Evolutionary conservation across 352 stramenopile species (phyloP).

Genomic region (Globisporangium ultimum): DNA sequence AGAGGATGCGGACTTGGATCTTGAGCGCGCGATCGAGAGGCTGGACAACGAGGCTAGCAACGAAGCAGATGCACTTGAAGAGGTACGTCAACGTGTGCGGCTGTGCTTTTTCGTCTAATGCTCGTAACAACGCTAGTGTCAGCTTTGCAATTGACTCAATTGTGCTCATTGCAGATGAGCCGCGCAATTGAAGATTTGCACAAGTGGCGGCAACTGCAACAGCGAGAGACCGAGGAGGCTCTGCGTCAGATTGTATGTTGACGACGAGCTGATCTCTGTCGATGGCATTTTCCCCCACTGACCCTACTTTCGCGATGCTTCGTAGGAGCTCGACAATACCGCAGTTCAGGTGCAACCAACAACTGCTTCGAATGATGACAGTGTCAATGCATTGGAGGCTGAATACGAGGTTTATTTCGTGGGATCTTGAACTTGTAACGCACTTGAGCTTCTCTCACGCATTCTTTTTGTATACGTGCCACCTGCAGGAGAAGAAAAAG

Average conservation of each 20-base stretch:
- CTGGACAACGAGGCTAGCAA: conserved; percentile 27
- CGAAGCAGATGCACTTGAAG: conserved; percentile 33
- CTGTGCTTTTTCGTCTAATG: neutral
- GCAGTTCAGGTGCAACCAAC: neutral
- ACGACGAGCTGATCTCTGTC: neutral
- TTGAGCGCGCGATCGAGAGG: conserved; percentile 32
- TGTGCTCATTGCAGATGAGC: conserved; percentile 30
- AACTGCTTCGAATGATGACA: neutral
- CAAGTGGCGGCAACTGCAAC: conserved; percentile 33
- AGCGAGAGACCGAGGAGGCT: conserved; percentile 22
- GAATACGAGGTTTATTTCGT: conserved; percentile 7
- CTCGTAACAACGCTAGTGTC: too few relatives aligned
- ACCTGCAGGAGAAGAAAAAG: conserved; percentile 9
- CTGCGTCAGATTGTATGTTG: conserved; percentile 27
- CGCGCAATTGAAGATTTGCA: conserved; percentile 35
- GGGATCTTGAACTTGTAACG: neutral
- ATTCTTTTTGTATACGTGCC: neutral
- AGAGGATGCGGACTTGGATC: conserved; percentile 36
- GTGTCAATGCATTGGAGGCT: neutral
- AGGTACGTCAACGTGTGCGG: conserved; percentile 21
- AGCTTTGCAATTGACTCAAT: neutral
- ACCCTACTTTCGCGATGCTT: neutral
- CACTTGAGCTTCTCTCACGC: too few relatives aligned
- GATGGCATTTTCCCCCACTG: neutral
- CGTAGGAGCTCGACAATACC: conserved; percentile 6